Conservation (phyloP, 1,139 yeast species). For the Saccharomyces hybrid region DNA sequence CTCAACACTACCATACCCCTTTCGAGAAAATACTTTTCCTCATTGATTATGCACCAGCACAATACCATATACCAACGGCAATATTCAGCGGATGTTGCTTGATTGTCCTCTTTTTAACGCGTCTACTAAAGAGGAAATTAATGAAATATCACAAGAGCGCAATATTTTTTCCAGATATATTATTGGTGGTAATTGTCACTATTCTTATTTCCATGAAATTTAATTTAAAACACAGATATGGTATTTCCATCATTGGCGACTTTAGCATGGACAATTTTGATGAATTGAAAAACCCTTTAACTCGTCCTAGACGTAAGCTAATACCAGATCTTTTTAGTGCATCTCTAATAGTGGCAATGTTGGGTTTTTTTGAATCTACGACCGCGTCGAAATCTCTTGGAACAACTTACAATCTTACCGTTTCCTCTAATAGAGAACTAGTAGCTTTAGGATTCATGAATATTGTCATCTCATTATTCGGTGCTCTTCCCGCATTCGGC, state of each 20-base stretch:
- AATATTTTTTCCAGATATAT: constrained; percentile 67
- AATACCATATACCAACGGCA: constrained; percentile 46
- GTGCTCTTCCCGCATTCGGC: constrained; percentile 89
- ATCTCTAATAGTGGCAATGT: constrained; percentile 70
- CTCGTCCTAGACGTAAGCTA: constrained; percentile 28
- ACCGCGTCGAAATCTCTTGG: constrained; percentile 83
- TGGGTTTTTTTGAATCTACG: constrained; percentile 91
- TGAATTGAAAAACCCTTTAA: constrained; percentile 44
- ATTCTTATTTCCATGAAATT: constrained; percentile 50
- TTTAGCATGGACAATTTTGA: constrained; percentile 42
- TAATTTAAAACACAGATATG: constrained; percentile 47
- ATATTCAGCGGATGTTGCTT: constrained; percentile 47
- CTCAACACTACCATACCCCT: constrained; percentile 68
- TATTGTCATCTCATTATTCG: constrained; percentile 53
- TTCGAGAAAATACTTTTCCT: constrained; percentile 62
- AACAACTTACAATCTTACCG: constrained; percentile 55
- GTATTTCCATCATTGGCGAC: constrained; percentile 64
- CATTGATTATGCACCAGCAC: constrained; percentile 34
- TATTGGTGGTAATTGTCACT: constrained; percentile 59
- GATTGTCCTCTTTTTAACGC: constrained; percentile 36
- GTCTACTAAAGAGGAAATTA: constrained; percentile 39
- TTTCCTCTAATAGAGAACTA: constrained; percentile 67
- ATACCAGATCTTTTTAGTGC: constrained; percentile 40
- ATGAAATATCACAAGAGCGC: constrained; percentile 33
- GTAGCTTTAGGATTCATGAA: constrained; percentile 81